Evolutionary conservation across 805 yeast genomes (phyloP).

Genomic region (Lachancea lanzarotensis): DNA sequence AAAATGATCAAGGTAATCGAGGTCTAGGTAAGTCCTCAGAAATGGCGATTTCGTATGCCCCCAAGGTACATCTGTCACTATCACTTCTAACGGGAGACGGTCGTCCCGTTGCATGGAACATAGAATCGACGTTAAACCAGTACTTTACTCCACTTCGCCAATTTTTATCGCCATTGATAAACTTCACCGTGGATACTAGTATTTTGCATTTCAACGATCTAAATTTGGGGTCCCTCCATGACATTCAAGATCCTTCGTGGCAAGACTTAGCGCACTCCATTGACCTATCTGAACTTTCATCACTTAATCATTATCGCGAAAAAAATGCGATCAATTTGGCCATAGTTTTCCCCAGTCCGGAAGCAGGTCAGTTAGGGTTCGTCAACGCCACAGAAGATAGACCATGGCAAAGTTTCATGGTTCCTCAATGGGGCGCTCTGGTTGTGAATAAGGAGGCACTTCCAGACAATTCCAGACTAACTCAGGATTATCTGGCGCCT

Average conservation of each 20-base stretch:
- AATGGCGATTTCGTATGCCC: conserved; percentile 37
- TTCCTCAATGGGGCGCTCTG: conserved; percentile 82
- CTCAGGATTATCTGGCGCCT: conserved; percentile 43
- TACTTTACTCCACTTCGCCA: conserved; percentile 51
- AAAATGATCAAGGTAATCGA: not conserved
- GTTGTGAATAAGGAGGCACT: conserved; percentile 38
- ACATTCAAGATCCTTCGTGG: conserved; percentile 34
- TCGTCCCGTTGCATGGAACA: conserved; percentile 65
- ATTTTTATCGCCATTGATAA: conserved; percentile 48
- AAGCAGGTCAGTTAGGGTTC: conserved; percentile 38
- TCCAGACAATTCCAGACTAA: conserved; percentile 28
- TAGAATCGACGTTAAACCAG: conserved; percentile 44
- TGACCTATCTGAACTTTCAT: conserved; percentile 69
- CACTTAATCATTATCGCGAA: conserved; percentile 46
- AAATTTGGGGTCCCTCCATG: conserved; percentile 25
- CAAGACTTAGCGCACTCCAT: conserved; percentile 66
- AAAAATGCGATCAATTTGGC: conserved; percentile 67
- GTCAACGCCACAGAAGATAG: conserved; percentile 11
- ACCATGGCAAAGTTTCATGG: conserved; percentile 42
- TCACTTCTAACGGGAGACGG: conserved; percentile 70
- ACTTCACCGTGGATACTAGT: conserved; percentile 74
- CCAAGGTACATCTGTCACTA: conserved; percentile 68
- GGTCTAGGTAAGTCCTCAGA: conserved; percentile 9
- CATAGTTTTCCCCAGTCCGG: conserved; percentile 35
- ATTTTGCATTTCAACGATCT: conserved; percentile 53